Evolutionary conservation across 768 basidiomycete species (phyloP), one percentile per base, ranked within the genome.

Genomic region (Lentinula boryana): DNA sequence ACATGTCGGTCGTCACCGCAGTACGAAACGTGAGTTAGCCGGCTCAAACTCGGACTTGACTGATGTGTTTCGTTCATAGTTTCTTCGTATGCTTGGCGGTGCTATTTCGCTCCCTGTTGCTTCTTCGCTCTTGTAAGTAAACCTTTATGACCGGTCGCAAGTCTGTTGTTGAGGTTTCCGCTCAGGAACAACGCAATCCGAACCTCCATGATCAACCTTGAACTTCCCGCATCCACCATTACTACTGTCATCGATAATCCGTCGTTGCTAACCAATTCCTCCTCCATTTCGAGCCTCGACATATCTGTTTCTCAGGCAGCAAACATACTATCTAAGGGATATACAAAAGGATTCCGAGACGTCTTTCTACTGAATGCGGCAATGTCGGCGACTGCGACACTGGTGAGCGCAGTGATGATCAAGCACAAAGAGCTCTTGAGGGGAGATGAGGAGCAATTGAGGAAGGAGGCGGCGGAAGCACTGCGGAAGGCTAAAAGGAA

Each of bases 1-100:
- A 92, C 61, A 89, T 91, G 88, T 85, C 87, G 1, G 85, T 88
- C 5, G 88, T 90, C 0, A 91, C 89, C 0, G 41, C 43, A 7
- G 54, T 35, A 54, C n/a, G 66, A 10, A 62, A 52, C 10, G n/a
- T 58, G 10, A n/a, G 46, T 35, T 12, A 13, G 21, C 8, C 16
- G 27, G 53, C 23, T 27, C 1, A 2, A 6, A 51, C 32, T 51
- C 7, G 12, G 7, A 13, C 15, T 51, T 12, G 7, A 51, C 32
- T 51, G 27, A 51, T 56, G 23, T 18, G 38, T 38, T 12, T n/a
- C 48, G 27, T 51, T 3, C 46, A 59, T 54, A 87, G 85, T 89
- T 91, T 64, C 75, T 89, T 55, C 80, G 89, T 13, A 73, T 85
- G 58, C 74, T 91, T 3, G 90, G 89, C 21, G 89, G 89, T 15